phyloP scores from a whole-genome alignment of 2,329 filamentous ascomycete species.

The Hirsutella rhossiliensis region DNA sequence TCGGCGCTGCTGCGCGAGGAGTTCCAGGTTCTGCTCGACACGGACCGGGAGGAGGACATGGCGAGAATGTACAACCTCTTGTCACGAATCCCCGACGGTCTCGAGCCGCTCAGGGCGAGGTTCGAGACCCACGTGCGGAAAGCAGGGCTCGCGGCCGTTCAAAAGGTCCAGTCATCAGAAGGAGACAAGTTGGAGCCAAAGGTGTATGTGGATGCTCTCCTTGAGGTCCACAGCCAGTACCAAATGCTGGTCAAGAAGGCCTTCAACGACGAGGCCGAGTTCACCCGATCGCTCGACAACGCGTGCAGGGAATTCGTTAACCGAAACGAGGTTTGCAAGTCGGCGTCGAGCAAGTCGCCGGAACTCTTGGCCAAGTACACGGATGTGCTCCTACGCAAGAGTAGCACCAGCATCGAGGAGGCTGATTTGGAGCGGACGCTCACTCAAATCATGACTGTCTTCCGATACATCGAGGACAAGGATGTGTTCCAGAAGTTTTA shows the following conservation, averaged over 20 bases:
- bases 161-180: constrained; percentile 77
- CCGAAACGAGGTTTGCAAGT: constrained; percentile 90
- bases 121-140: constrained; percentile 92
- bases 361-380: constrained; percentile 93
- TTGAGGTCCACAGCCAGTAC: constrained; percentile 92
- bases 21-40: constrained; percentile 87
- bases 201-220: constrained; percentile 86
- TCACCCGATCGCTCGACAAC: constrained; percentile 90
- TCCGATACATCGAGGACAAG: constrained; percentile 99
- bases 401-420: constrained; percentile 84
- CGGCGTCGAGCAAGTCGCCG: constrained; percentile 84
- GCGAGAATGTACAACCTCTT: constrained; percentile 91
- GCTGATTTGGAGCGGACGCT: constrained; percentile 83
- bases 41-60: constrained; percentile 91
- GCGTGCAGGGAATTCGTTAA: constrained; percentile 98
- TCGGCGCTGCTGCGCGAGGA: constrained; percentile 80
- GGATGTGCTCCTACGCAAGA: constrained; percentile 85
- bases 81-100: constrained; percentile 76
- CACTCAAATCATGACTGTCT: constrained; percentile 94
- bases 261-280: constrained; percentile 92
- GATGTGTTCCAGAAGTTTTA: constrained; percentile 99
- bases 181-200: constrained; percentile 90
- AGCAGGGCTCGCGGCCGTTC: constrained; percentile 75
- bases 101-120: constrained; percentile 74
- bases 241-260: constrained; percentile 82